phyloP scores from a whole-genome alignment of 768 basidiomycete species.

The Chalciporus pseudorubinellus region DNA sequence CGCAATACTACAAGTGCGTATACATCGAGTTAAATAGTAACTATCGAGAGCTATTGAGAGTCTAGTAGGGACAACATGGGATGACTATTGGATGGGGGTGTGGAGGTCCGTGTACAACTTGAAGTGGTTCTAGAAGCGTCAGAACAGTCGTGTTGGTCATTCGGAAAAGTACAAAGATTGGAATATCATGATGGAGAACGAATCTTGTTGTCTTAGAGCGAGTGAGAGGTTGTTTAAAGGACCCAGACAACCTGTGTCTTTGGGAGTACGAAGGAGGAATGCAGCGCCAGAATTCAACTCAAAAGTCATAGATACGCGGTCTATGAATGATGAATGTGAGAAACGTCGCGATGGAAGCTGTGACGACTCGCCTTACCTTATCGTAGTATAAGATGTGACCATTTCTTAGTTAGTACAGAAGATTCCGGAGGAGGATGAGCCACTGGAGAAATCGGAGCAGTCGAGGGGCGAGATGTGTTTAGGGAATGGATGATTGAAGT shows the following conservation, averaged over 20 bases:
- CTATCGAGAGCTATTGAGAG: background rate
- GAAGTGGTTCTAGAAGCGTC: background rate
- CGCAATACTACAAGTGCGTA: no score
- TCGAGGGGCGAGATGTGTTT: conserved; percentile 23
- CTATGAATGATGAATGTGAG: no score
- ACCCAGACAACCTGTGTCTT: background rate
- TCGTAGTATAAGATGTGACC: background rate
- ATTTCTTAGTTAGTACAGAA: conserved; percentile 4
- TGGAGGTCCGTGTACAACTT: background rate
- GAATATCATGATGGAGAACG: background rate
- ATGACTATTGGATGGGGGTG: background rate
- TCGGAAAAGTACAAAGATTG: background rate
- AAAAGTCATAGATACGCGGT: background rate
- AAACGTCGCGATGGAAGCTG: conserved; percentile 13
- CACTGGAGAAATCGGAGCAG: conserved; percentile 7
- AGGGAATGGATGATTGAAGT: background rate
- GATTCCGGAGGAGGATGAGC: conserved; percentile 9
- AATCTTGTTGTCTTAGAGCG: background rate
- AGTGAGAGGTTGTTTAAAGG: background rate
- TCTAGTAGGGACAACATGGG: background rate
- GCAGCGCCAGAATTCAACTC: background rate
- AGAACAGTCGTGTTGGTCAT: background rate
- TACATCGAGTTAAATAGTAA: background rate
- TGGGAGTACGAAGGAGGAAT: background rate
- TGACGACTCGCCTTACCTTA: no score